Percentiles rank a stretch among this genome's conserved stretches.
Conservation (phyloP, 1,139 yeast species). For the Suhomyces bribrorum region DNA sequence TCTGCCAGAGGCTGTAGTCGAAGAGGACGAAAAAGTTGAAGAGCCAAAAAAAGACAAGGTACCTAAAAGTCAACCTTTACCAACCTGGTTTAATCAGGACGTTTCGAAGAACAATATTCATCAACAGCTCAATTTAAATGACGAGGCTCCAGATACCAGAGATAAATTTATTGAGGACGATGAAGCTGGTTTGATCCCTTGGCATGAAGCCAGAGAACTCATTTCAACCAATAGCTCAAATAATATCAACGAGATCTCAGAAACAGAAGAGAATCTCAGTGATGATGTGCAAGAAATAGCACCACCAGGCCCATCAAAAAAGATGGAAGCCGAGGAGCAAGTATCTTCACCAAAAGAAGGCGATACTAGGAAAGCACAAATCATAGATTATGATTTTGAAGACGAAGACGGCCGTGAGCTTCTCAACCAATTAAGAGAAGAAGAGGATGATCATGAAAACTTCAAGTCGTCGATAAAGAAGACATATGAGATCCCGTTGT, state of each 20-base stretch:
- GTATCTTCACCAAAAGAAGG: constrained; percentile 1
- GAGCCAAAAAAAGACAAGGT: background rate
- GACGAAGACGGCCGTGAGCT: constrained; percentile 76
- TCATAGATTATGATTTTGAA: constrained; percentile 63
- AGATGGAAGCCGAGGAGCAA: constrained; percentile 3
- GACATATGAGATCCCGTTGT: constrained; percentile 21
- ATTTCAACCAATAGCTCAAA: constrained; percentile 19
- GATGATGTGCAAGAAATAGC: constrained; percentile 17
- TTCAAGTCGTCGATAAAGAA: constrained; percentile 53
- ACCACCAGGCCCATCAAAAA: constrained; percentile 4
- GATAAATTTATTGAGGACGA: constrained; percentile 41
- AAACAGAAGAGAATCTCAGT: constrained; percentile 9
- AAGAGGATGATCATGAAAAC: constrained; percentile 68
- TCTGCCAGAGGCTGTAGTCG: background rate
- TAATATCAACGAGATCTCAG: constrained; percentile 15
- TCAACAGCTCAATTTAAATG: constrained; percentile 11
- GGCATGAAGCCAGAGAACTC: constrained; percentile 45
- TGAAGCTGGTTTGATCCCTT: constrained; percentile 50
- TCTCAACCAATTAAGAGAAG: constrained; percentile 61
- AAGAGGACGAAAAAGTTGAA: background rate
- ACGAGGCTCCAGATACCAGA: constrained; percentile 16
- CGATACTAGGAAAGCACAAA: constrained; percentile 21
- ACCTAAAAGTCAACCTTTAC: constrained; percentile 18
- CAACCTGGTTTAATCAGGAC: constrained; percentile 35
- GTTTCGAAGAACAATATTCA: constrained; percentile 3